Base-by-base conservation (phyloP, 73 alveolate genomes). In the Blepharisma stoltei region DNA sequence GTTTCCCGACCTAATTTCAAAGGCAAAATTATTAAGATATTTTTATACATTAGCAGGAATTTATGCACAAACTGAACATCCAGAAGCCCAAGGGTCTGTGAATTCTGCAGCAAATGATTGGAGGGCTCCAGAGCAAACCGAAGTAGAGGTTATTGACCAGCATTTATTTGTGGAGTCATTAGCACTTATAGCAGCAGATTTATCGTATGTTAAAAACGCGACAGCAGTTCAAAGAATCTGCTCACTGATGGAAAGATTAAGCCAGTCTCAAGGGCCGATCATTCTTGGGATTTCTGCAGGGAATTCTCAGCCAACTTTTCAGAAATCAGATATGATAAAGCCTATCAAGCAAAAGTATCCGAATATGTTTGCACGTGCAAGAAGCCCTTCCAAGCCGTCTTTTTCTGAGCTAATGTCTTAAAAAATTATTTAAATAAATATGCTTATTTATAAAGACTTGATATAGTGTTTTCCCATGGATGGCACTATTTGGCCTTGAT, bases 141-240 rank as follows among this genome's bases (percentile, higher is more conserved):
- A 77, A n/a, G 65, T 20, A 21, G 91, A 83, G 49, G 54, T 69
- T 2, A 89, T 89, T 6, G 96, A 89, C 82, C 89, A 89, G 82
- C 96, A 89, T 77, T 70, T 89, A 32, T 89, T 89, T 81, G 85
- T 89, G 8, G 96, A 89, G 65, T 93, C 92, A 6, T 65, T 89
- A 45, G 93, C 96, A 5, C 81, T 89, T 6, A 67, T 88, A 7
- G 93, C 93, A 11, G 55, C 86, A 46, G 96, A 89, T 37, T 65
- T 86, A 43, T 68, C 67, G 14, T 86, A 85, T 68, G 71, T 70
- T 43, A 91, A 86, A 47, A 90, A 89, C 18, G 54, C 52, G 46
- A 49, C 71, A n/a, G 81, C 83, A 23, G 78, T 85, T 6, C 91
- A 89, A 78, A 89, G 71, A 67, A 89, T 89, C 46, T 65, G 76